phyloP scores from a whole-genome alignment of 2,329 filamentous ascomycete species.

The Nothophaeocryptopus gaeumannii region DNA sequence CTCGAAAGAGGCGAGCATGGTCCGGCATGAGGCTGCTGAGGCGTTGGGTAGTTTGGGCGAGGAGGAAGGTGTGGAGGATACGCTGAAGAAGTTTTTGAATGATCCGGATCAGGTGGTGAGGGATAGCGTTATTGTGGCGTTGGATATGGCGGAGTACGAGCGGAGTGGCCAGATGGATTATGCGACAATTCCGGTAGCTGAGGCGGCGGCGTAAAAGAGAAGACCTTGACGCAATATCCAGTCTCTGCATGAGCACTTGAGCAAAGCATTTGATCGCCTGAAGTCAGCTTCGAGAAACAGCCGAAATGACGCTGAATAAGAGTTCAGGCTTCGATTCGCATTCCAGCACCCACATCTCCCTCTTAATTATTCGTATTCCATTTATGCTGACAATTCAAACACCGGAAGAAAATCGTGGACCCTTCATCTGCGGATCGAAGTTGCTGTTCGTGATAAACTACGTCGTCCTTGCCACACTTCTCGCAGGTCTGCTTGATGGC shows the following conservation, averaged over 20 bases:
- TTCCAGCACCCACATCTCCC: constrained; percentile 26
- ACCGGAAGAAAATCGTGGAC: constrained; percentile 85
- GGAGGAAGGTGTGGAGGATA: constrained; percentile 87
- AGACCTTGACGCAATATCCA: too few species aligned
- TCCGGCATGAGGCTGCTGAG: constrained; percentile 94
- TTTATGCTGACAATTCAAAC: constrained; percentile 76
- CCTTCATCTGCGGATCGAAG: constrained; percentile 92
- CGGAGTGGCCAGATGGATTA: constrained; percentile 86
- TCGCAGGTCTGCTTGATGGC: constrained; percentile 68
- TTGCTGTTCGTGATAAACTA: constrained; percentile 82
- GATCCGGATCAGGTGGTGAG: constrained; percentile 91
- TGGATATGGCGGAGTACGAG: constrained; percentile 98
- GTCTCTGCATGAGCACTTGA: too few species aligned
- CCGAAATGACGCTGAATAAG: neutral
- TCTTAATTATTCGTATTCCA: constrained; percentile 62
- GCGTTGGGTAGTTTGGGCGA: constrained; percentile 91
- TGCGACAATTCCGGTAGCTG: constrained; percentile 68
- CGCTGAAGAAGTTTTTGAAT: constrained; percentile 75
- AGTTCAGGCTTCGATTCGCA: neutral
- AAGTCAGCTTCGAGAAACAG: neutral
- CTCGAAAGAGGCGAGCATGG: constrained; percentile 85
- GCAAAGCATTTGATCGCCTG: too few species aligned
- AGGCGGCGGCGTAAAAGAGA: constrained; percentile 21
- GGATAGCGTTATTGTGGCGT: constrained; percentile 89
- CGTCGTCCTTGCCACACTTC: constrained; percentile 76